phyloP scores from a whole-genome alignment of 352 stramenopile species.

The Pythium sp. region DNA sequence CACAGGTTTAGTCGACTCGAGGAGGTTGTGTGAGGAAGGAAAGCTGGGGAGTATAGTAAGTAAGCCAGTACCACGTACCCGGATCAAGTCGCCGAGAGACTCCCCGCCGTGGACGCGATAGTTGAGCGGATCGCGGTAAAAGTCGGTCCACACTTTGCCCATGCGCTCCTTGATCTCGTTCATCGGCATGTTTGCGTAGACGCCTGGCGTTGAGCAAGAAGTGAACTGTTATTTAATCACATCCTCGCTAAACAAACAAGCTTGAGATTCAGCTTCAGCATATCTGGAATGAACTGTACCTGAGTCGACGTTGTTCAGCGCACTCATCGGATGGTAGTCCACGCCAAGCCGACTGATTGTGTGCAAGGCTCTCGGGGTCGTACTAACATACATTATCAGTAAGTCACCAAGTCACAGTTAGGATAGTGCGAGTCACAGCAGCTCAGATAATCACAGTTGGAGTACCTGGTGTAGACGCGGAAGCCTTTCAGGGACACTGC shows the following conservation, averaged over 20 bases:
- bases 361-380: slow-evolving; percentile 35
- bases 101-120: slow-evolving; percentile 46
- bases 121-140: slow-evolving; percentile 45
- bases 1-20: background rate
- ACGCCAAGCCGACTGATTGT: slow-evolving; percentile 36
- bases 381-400: slow-evolving; percentile 16
- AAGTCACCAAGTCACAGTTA: background rate
- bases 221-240: background rate
- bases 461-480: slow-evolving; percentile 39
- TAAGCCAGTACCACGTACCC: slow-evolving; percentile 21
- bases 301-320: slow-evolving; percentile 40
- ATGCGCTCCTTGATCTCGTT: slow-evolving; percentile 35
- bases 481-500: slow-evolving; percentile 20
- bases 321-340: slow-evolving; percentile 40
- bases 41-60: background rate
- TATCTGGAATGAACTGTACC: slow-evolving; percentile 9
- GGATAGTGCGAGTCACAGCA: background rate
- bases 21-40: background rate
- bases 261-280: background rate
- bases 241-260: background rate
- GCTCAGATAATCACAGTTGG: background rate
- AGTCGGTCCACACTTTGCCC: slow-evolving; percentile 33
- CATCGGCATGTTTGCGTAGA: slow-evolving; percentile 41
- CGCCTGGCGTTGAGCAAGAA: slow-evolving; percentile 16
- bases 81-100: slow-evolving; percentile 43